These are phyloP conservation scores for Solanum chaucha DNA, from an alignment of 257 asterid genomes.

Conservation along the genomic window DNA sequence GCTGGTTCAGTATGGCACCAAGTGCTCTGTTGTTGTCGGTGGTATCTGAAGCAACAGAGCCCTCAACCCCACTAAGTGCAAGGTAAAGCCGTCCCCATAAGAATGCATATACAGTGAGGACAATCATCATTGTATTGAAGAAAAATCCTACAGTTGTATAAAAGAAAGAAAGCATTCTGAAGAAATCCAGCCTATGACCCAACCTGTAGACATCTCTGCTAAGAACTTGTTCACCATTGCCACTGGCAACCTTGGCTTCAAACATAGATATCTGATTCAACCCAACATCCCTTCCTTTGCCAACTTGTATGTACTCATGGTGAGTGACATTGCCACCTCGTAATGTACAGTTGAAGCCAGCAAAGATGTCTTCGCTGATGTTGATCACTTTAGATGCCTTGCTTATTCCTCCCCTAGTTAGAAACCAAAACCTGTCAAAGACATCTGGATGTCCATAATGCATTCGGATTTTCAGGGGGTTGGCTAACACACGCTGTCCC, in stretches of 20 bases:
- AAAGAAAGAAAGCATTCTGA: constrained; percentile 97
- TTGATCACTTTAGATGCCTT: constrained; percentile 96
- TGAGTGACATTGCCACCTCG: constrained; percentile 97
- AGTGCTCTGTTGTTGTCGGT: constrained; percentile 72
- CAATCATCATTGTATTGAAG: constrained; percentile 93
- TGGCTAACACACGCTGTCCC: constrained; percentile 98
- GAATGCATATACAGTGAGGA: constrained; percentile 87
- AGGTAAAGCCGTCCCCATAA: constrained; percentile 97
- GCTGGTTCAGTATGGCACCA: constrained; percentile 94
- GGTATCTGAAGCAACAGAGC: constrained; percentile 31
- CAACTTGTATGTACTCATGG: constrained; percentile 97
- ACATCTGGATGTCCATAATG: constrained; percentile 99
- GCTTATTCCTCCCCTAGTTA: constrained; percentile 98
- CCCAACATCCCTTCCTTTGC: constrained; percentile 99
- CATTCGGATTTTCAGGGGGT: constrained; percentile 95
- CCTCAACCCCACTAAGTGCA: constrained; percentile 94
- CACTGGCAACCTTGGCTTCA: constrained; percentile 98
- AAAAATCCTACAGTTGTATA: constrained; percentile 92
- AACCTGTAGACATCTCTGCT: constrained; percentile 94
- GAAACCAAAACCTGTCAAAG: constrained; percentile 96
- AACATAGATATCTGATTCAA: constrained; percentile 94
- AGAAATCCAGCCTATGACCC: constrained; percentile 97
- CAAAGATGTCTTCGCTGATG: constrained; percentile 97
- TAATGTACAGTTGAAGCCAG: constrained; percentile 97
- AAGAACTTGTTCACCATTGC: constrained; percentile 92